Conservation (phyloP, 495 filamentous ascomycete species). For the Penicilliopsis zonata region DNA sequence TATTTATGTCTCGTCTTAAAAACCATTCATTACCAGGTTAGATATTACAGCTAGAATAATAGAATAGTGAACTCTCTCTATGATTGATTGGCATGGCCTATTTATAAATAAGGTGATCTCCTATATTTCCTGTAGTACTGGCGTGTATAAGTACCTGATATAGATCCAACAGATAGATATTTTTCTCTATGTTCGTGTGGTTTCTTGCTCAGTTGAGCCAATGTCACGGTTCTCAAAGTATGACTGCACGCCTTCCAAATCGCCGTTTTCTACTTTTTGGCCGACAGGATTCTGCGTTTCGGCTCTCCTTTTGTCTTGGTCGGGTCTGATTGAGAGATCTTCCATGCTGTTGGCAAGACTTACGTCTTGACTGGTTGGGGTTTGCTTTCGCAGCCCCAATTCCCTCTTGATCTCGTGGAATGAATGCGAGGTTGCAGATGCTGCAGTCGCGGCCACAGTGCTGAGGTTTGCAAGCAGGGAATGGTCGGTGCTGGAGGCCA, state of each 20-base stretch:
- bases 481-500: slow-evolving; percentile 2
- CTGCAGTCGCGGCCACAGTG: slow-evolving; percentile 4
- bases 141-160: neutral
- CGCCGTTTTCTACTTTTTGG: slow-evolving; percentile 6
- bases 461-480: slow-evolving; percentile 2
- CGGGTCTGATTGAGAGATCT: slow-evolving; percentile 13
- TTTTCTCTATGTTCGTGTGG: neutral
- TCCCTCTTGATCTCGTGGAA: slow-evolving; percentile 34
- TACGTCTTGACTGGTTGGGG: slow-evolving; percentile 45
- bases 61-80: no score
- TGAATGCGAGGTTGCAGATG: slow-evolving; percentile 6
- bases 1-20: no score
- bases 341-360: slow-evolving; percentile 55
- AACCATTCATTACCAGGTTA: no score
- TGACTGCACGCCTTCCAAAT: slow-evolving; percentile 19
- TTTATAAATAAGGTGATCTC: neutral
- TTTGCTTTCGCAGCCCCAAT: slow-evolving; percentile 52
- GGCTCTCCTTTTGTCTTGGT: slow-evolving; percentile 5
- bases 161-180: neutral
- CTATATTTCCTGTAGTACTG: neutral
- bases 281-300: slow-evolving; percentile 1
- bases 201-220: slow-evolving; percentile 1
- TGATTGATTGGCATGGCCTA: no score
- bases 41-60: no score
- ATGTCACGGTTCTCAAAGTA: slow-evolving; percentile 11